Conservation (phyloP, 2,329 filamentous ascomycete genomes). For the Xylaria sp. region DNA sequence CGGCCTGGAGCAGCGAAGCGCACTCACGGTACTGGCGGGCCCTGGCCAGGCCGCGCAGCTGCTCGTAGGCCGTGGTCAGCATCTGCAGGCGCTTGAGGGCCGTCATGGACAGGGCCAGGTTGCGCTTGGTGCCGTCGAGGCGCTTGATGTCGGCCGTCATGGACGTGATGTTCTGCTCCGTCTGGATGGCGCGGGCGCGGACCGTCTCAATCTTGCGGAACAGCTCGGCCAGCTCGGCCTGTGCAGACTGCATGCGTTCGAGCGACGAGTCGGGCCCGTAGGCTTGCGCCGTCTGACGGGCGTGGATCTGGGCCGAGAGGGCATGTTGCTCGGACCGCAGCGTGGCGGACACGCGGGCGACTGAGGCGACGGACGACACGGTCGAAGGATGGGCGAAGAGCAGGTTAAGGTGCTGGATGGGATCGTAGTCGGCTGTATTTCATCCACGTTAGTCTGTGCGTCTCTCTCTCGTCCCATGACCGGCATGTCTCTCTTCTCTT, state of each 20-base stretch:
- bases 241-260: slow-evolving; percentile 89
- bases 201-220: slow-evolving; percentile 97
- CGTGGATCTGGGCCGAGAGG: slow-evolving; percentile 79
- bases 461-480: slow-evolving; percentile 15
- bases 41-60: slow-evolving; percentile 83
- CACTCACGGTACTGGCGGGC: slow-evolving; percentile 94
- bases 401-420: slow-evolving; percentile 89
- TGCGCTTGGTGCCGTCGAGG: slow-evolving; percentile 94
- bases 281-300: slow-evolving; percentile 80
- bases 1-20: slow-evolving; percentile 90
- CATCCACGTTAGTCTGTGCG: slow-evolving; percentile 38
- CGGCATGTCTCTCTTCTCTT: slow-evolving; percentile 36
- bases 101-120: slow-evolving; percentile 97
- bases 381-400: slow-evolving; percentile 92
- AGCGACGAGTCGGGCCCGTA: slow-evolving; percentile 88
- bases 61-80: slow-evolving; percentile 98
- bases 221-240: slow-evolving; percentile 86
- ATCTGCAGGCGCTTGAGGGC: slow-evolving; percentile 97
- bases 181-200: slow-evolving; percentile 86
- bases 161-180: slow-evolving; percentile 93
- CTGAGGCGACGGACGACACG: slow-evolving; percentile 80
- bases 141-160: slow-evolving; percentile 99
- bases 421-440: slow-evolving; percentile 79
- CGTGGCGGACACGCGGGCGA: slow-evolving; percentile 76
- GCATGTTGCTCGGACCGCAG: slow-evolving; percentile 83